phyloP scores from a whole-genome alignment of 1,139 yeast genomes.

The Kluyveromyces sp. region DNA sequence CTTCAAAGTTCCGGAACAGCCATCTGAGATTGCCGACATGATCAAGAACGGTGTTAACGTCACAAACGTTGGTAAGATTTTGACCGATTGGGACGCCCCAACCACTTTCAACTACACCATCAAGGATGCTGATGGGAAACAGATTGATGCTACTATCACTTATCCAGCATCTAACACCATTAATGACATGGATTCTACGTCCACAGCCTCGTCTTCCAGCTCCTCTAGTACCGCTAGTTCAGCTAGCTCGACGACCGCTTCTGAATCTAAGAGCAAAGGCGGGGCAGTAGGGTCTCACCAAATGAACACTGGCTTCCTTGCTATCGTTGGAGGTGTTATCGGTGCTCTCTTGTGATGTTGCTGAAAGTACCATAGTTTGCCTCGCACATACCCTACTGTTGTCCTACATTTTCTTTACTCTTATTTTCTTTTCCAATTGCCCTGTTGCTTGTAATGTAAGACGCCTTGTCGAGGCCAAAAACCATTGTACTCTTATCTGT shows the following conservation, averaged over 20 bases:
- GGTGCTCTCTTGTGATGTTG: slow-evolving; percentile 17
- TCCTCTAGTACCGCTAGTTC: slow-evolving; percentile 12
- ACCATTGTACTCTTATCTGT: too few relatives aligned
- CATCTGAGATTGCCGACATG: slow-evolving; percentile 36
- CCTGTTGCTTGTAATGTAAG: too few relatives aligned
- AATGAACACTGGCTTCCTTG: slow-evolving; percentile 14
- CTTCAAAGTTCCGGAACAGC: slow-evolving; percentile 40
- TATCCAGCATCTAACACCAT: slow-evolving; percentile 37
- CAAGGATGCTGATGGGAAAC: slow-evolving; percentile 45
- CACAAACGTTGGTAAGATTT: slow-evolving; percentile 43
- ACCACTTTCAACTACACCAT: slow-evolving; percentile 39
- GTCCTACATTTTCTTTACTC: too few relatives aligned
- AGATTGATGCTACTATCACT: slow-evolving; percentile 48
- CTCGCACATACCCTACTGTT: neutral
- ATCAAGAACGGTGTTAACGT: slow-evolving; percentile 48
- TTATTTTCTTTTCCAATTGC: too few relatives aligned
- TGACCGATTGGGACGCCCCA: slow-evolving; percentile 35
- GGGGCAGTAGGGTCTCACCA: slow-evolving; percentile 14
- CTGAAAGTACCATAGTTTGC: too few relatives aligned
- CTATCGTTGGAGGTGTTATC: slow-evolving; percentile 11
- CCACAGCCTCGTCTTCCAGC: slow-evolving; percentile 15
- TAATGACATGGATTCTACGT: slow-evolving; percentile 35
- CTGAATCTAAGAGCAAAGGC: slow-evolving; percentile 14
- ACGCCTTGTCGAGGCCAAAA: too few relatives aligned
- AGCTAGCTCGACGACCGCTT: slow-evolving; percentile 1